Evolutionary conservation across 2,329 filamentous ascomycete genomes (phyloP).

Genomic region (Aspergillus pseudonomiae): DNA sequence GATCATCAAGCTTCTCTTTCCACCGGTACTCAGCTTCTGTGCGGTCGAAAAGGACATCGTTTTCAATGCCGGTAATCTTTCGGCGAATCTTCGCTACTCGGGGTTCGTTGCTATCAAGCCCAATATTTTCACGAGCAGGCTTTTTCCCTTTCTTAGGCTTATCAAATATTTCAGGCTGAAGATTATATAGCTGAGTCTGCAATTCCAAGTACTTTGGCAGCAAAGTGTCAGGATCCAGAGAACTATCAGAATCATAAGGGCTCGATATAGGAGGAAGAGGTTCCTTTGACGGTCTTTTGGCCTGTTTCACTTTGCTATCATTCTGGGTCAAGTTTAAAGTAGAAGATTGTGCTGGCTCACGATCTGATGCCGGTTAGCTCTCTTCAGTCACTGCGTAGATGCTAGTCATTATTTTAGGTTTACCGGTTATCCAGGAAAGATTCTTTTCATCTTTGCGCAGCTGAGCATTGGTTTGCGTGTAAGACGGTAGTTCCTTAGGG

Average conservation of each 20-base stretch:
- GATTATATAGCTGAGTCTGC: conserved; percentile 67
- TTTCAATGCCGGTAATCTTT: conserved; percentile 76
- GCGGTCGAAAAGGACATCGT: conserved; percentile 74
- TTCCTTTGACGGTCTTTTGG: conserved; percentile 31
- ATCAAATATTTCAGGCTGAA: conserved; percentile 59
- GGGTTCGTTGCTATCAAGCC: conserved; percentile 33
- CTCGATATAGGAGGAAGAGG: conserved; percentile 24
- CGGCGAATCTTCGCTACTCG: conserved; percentile 68
- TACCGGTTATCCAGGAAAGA: conserved; percentile 43
- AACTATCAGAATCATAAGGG: conserved; percentile 58
- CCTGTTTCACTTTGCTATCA: conserved; percentile 28
- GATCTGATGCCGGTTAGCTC: conserved; percentile 35
- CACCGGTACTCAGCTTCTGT: conserved; percentile 67
- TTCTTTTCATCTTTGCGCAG: conserved; percentile 35
- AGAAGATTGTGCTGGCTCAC: conserved; percentile 32
- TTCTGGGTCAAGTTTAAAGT: conserved; percentile 27
- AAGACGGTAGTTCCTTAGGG: conserved; percentile 70
- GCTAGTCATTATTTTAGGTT: conserved; percentile 18
- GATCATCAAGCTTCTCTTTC: conserved; percentile 59
- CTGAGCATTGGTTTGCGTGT: conserved; percentile 55
- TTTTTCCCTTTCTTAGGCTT: conserved; percentile 46
- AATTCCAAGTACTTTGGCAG: conserved; percentile 76
- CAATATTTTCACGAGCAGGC: conserved; percentile 29
- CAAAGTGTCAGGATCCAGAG: conserved; percentile 74
- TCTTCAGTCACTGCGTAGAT: conserved; percentile 15